These are phyloP conservation scores for Vitis hybrid DNA, from an alignment of 177 flowering plant species.

Conservation along the genomic window DNA sequence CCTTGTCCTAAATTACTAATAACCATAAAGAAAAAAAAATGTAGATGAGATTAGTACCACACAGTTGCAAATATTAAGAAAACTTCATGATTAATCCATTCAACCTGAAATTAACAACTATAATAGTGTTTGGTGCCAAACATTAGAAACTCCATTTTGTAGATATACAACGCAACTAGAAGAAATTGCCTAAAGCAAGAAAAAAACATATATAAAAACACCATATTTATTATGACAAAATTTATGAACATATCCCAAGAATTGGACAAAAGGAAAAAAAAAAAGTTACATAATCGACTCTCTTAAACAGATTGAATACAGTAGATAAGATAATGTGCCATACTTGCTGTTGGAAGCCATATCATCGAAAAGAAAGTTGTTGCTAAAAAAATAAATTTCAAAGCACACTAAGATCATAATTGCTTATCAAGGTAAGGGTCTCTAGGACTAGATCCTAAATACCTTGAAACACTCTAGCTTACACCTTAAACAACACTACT, in stretches of 20 bases:
- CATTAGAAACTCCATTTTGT: not conserved
- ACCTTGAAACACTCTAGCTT: conserved; percentile 39
- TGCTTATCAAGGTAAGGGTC: conserved; percentile 75
- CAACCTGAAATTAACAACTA: not conserved
- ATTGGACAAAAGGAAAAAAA: not conserved
- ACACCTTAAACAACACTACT: conserved; percentile 35
- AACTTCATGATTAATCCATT: not conserved
- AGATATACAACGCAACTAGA: not conserved
- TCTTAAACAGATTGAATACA: not conserved
- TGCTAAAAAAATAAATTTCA: not conserved
- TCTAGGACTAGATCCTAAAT: conserved; percentile 35
- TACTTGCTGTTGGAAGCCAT: conserved; percentile 6
- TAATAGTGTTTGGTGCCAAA: not conserved
- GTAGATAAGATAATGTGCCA: not conserved
- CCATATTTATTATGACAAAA: not conserved
- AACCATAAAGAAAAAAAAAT: not conserved
- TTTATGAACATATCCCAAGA: not conserved
- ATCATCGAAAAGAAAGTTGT: not conserved
- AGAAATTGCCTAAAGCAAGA: not conserved
- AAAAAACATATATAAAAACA: not conserved
- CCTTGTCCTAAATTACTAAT: too few relatives aligned
- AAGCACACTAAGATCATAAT: conserved; percentile 27
- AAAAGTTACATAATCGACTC: not conserved
- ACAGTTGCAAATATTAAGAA: not conserved
- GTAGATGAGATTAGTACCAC: not conserved